Base-by-base conservation (phyloP, 2,329 filamentous ascomycete genomes). In the Aspergillus jensenii region DNA sequence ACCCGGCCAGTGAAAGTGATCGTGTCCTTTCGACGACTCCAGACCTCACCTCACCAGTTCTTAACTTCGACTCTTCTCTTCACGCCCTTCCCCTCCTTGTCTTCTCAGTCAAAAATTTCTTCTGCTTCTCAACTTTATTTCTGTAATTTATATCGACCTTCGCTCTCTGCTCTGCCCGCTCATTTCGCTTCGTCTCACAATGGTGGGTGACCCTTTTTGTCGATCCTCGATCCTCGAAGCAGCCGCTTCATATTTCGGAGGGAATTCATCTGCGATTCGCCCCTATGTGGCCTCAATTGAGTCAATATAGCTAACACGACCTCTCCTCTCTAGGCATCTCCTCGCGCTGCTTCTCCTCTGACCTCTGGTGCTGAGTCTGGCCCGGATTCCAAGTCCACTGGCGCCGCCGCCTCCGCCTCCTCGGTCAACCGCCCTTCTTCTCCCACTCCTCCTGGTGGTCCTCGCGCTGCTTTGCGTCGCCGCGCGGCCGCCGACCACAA, bases 401-500 rank as follows among this genome's bases (percentile, higher is more conserved):
- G 69, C 54, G 70, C 63, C 39, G 79, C 81, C 60, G 81, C 83
- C 66, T 82, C 85, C 67, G 90, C 90, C 77, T 83, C 87, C 60
- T 87, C 84, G 73, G 84, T 87, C 72, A 87, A 84, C 71, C 91
- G 93, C 65, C 88, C 91, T 56, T 89, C 90, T 31, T 96, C 93
- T 50, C 93, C 93, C 61, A 88, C 91, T 70, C 89, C 92, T 63
- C 95, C 95, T 25, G 95, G 95, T 65, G 95, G 95, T 68, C 92
- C 95, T 71, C 92, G 95, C 76, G 96, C 93, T 67, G 93, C 92
- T 62, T 96, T 99, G 80, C 88, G 95, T 77, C 89, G 95, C 76
- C 91, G 95, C 75, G 93, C 95, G 44, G 95, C 95, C 31, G 93
- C 93, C 70, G 95, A 98, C 77, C 90, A 96, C 81, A 96, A 96